Evolutionary conservation across 495 filamentous ascomycete genomes (phyloP).

Genomic region (Trichocladium antarcticum): DNA sequence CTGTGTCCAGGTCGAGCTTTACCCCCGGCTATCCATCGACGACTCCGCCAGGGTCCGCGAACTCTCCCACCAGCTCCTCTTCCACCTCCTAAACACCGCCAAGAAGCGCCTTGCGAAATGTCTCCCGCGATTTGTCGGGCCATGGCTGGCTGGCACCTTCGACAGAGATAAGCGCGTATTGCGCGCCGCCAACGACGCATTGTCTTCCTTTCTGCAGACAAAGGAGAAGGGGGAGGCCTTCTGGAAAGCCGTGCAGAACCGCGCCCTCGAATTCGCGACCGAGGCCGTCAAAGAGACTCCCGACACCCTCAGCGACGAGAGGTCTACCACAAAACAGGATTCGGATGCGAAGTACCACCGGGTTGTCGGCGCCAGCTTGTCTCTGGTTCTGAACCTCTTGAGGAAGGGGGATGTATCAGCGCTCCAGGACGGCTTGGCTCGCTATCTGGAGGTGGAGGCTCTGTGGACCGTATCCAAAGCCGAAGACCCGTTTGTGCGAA

Average conservation of each 20-base stretch:
- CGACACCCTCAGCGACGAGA: slow-evolving; percentile 75
- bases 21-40: slow-evolving; percentile 80
- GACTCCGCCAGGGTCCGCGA: slow-evolving; percentile 78
- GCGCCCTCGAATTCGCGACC: slow-evolving; percentile 69
- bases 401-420: slow-evolving; percentile 44
- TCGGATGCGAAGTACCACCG: slow-evolving; percentile 71
- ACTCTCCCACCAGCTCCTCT: slow-evolving; percentile 63
- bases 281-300: slow-evolving; percentile 70
- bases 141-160: slow-evolving; percentile 81
- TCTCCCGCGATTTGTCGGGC: slow-evolving; percentile 62
- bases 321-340: slow-evolving; percentile 73
- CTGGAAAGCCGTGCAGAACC: slow-evolving; percentile 62
- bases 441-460: slow-evolving; percentile 48
- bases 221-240: slow-evolving; percentile 65
- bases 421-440: slow-evolving; percentile 36
- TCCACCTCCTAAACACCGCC: slow-evolving; percentile 55
- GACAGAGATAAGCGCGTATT: slow-evolving; percentile 69
- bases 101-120: slow-evolving; percentile 72
- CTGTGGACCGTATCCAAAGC: slow-evolving; percentile 66
- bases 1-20: slow-evolving; percentile 59
- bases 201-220: slow-evolving; percentile 61
- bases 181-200: slow-evolving; percentile 60
- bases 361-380: slow-evolving; percentile 57
- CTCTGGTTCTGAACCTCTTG: slow-evolving; percentile 45
- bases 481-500: slow-evolving; percentile 60